These are phyloP conservation scores for Suhomyces maxii DNA, from an alignment of 1,139 yeast species.

Conservation along the genomic window DNA sequence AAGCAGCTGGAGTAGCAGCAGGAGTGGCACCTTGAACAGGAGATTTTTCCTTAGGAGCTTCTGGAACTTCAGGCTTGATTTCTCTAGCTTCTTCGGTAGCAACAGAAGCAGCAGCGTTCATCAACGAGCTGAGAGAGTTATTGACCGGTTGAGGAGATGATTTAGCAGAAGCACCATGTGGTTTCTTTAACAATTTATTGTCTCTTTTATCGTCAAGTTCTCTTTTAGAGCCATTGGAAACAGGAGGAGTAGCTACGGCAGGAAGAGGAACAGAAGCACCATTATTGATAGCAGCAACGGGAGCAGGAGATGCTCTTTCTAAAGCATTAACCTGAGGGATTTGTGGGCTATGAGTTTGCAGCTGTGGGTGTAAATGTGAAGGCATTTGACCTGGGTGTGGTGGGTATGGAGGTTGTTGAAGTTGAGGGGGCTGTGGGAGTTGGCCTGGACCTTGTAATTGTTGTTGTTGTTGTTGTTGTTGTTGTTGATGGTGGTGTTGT, in stretches of 20 bases:
- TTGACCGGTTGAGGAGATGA: constrained; percentile 16
- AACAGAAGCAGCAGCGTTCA: constrained; percentile 30
- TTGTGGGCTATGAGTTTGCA: constrained; percentile 13
- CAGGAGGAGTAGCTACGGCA: constrained; percentile 2
- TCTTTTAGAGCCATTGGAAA: constrained; percentile 24
- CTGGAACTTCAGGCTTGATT: constrained; percentile 4
- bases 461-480: constrained; percentile 22
- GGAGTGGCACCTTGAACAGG: constrained; percentile 1
- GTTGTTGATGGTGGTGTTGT: constrained; percentile 31
- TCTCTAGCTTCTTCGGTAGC: constrained; percentile 12
- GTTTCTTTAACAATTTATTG: constrained; percentile 22
- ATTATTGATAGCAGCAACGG: constrained; percentile 6
- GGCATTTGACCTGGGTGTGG: constrained; percentile 18
- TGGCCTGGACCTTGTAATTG: constrained; percentile 11
- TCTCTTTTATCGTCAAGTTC: constrained; percentile 43
- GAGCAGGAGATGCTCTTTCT: constrained; percentile 18
- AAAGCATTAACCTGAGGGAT: constrained; percentile 17
- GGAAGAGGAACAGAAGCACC: constrained; percentile 5
- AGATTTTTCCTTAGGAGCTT: constrained; percentile 2
- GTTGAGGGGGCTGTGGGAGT: constrained; percentile 31
- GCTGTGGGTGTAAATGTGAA: constrained; percentile 19
- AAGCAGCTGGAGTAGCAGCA: constrained; percentile 2
- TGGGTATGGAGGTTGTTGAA: constrained; percentile 25
- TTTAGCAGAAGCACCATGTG: constrained; percentile 14
- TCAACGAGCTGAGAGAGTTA: constrained; percentile 26